Conservation (phyloP, 352 stramenopile species). For the Pseudoperonospora humuli region DNA sequence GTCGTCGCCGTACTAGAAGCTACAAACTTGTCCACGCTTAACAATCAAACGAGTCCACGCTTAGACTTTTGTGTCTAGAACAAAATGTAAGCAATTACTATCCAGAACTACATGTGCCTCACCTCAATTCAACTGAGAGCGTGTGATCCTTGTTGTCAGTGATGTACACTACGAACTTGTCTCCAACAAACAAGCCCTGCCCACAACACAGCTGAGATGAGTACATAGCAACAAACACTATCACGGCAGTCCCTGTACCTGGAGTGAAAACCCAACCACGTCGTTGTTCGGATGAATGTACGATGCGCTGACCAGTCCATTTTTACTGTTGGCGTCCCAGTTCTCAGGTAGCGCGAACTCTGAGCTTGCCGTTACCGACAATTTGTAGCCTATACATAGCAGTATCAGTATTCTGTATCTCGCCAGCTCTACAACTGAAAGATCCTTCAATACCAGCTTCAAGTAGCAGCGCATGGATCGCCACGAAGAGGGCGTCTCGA, state of each 20-base stretch:
- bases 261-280: constrained; percentile 47
- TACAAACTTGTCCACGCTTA: constrained; percentile 36
- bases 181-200: constrained; percentile 64
- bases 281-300: constrained; percentile 52
- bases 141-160: constrained; percentile 57
- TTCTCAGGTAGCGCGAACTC: constrained; percentile 33
- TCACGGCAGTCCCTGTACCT: constrained; percentile 29
- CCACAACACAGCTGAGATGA: not conserved
- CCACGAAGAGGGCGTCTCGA: constrained; percentile 63
- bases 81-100: not conserved
- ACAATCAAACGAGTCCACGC: not conserved
- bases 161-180: constrained; percentile 75
- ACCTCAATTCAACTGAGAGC: constrained; percentile 71
- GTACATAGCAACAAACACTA: not conserved
- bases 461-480: constrained; percentile 58
- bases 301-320: constrained; percentile 46
- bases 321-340: constrained; percentile 53
- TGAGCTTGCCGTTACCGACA: constrained; percentile 14
- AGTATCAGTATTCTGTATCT: not conserved
- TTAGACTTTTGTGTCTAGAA: not conserved
- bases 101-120: not conserved
- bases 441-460: constrained; percentile 47
- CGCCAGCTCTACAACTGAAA: not conserved
- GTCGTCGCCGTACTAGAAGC: constrained; percentile 8
- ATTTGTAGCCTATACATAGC: constrained; percentile 31